These are phyloP conservation scores for Ananas comosus DNA, from an alignment of 176 grass and related monocot species.

Conservation along the genomic window DNA sequence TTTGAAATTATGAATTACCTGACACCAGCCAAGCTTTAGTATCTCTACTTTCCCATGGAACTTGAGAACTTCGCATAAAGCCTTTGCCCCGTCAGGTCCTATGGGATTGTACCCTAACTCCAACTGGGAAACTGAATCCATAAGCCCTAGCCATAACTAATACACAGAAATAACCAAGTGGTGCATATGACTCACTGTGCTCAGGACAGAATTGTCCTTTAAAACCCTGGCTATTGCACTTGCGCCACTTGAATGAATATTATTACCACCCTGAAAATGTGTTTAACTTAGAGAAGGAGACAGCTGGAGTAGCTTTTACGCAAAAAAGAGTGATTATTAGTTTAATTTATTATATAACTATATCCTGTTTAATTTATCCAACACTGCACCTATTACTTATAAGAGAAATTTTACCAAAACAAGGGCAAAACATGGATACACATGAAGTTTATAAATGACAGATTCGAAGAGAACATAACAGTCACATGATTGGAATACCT, in stretches of 20 bases:
- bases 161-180: slow-evolving; percentile 15
- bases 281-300: slow-evolving; percentile 9
- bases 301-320: slow-evolving; percentile 4
- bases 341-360: slow-evolving; percentile 9
- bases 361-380: too few relatives aligned
- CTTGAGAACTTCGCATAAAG: slow-evolving; percentile 81
- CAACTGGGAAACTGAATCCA: slow-evolving; percentile 43
- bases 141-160: slow-evolving; percentile 24
- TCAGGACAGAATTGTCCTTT: slow-evolving; percentile 71
- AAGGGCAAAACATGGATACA: background rate
- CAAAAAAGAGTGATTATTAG: background rate
- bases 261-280: slow-evolving; percentile 82
- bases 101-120: slow-evolving; percentile 96
- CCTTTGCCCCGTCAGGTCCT: slow-evolving; percentile 69
- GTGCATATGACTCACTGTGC: slow-evolving; percentile 53
- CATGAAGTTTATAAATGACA: background rate
- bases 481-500: too few relatives aligned
- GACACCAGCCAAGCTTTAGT: slow-evolving; percentile 96
- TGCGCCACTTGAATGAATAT: slow-evolving; percentile 79
- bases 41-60: slow-evolving; percentile 83
- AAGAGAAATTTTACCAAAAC: background rate
- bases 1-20: slow-evolving; percentile 37
- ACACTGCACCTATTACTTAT: too few relatives aligned
- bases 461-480: too few relatives aligned
- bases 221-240: slow-evolving; percentile 69